Conservation (phyloP, 2,329 filamentous ascomycete genomes). For the Aspergillus glaucus region DNA sequence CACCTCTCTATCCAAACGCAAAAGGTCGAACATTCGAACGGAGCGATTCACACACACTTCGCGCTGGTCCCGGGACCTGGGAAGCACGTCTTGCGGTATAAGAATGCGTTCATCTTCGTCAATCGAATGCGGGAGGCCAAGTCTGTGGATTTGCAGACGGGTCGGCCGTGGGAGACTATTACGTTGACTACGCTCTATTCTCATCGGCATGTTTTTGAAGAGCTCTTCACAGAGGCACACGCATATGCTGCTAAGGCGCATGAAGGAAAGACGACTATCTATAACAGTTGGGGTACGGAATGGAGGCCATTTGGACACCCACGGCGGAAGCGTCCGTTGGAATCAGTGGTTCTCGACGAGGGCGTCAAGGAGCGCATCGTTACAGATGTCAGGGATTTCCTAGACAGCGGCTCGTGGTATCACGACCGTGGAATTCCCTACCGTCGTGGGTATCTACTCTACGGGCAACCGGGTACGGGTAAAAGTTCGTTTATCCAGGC, state of each 20-base stretch:
- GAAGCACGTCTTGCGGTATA: constrained; percentile 78
- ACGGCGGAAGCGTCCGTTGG: constrained; percentile 76
- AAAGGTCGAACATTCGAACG: constrained; percentile 56
- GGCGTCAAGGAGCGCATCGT: constrained; percentile 79
- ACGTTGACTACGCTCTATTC: constrained; percentile 87
- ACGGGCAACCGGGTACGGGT: constrained; percentile 82
- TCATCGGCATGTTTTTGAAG: constrained; percentile 81
- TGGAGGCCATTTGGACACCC: constrained; percentile 83
- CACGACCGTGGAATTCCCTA: constrained; percentile 93
- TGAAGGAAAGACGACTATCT: constrained; percentile 90
- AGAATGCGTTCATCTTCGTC: constrained; percentile 79
- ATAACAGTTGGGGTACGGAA: constrained; percentile 73
- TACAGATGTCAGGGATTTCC: constrained; percentile 74
- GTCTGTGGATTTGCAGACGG: constrained; percentile 69
- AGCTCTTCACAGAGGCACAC: constrained; percentile 83
- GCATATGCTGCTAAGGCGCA: constrained; percentile 69
- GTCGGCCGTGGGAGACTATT: constrained; percentile 89
- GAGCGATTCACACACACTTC: constrained; percentile 71
- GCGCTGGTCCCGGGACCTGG: constrained; percentile 87
- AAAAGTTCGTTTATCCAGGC: constrained; percentile 97
- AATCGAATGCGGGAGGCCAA: constrained; percentile 80
- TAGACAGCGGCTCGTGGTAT: constrained; percentile 77
- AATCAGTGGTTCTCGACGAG: constrained; percentile 77
- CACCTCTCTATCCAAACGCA: constrained; percentile 61
- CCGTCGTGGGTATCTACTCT: constrained; percentile 78